Conservation (phyloP, 2,329 filamentous ascomycete species). For the Akanthomyces dipterigenus region DNA sequence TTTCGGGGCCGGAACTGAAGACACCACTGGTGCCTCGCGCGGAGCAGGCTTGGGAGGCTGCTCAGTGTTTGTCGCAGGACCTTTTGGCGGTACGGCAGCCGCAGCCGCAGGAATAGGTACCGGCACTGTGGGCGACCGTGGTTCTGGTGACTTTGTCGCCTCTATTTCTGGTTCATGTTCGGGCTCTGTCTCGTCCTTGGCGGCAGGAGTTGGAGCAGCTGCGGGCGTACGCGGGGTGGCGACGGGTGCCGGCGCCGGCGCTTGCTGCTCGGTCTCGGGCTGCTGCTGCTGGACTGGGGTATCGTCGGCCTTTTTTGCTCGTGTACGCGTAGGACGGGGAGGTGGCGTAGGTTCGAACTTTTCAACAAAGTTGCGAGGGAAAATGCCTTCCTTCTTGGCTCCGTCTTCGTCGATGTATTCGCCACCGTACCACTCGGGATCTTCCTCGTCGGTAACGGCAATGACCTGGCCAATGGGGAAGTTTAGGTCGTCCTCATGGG, state of each 20-base stretch:
- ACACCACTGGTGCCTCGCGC: constrained; percentile 30
- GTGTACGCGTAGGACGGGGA: constrained; percentile 70
- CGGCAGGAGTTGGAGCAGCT: constrained; percentile 24
- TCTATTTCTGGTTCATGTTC: constrained; percentile 16
- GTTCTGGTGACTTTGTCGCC: constrained; percentile 15
- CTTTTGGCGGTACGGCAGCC: constrained; percentile 20
- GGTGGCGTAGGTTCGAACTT: constrained; percentile 88
- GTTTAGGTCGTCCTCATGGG: constrained; percentile 89
- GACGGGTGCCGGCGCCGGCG: constrained; percentile 16
- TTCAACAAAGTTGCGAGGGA: constrained; percentile 96
- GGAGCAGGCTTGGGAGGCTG: constrained; percentile 29
- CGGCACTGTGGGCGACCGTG: constrained; percentile 27
- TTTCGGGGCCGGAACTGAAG: constrained; percentile 32
- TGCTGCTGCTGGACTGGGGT: constrained; percentile 18
- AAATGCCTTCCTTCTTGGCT: constrained; percentile 73
- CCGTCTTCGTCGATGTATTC: constrained; percentile 77
- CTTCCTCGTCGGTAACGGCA: constrained; percentile 86
- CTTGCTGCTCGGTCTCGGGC: constrained; percentile 22
- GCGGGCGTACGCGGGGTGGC: constrained; percentile 18
- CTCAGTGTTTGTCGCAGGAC: constrained; percentile 23
- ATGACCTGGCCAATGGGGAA: constrained; percentile 85
- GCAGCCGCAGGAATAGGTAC: constrained; percentile 21
- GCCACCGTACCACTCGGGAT: constrained; percentile 88
- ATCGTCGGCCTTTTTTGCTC: constrained; percentile 50
- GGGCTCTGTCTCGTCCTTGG: constrained; percentile 27